Evolutionary conservation across 1,139 yeast genomes (phyloP), one percentile per base, ranked within the genome.

Genomic region (Blastobotrys serpentis): DNA sequence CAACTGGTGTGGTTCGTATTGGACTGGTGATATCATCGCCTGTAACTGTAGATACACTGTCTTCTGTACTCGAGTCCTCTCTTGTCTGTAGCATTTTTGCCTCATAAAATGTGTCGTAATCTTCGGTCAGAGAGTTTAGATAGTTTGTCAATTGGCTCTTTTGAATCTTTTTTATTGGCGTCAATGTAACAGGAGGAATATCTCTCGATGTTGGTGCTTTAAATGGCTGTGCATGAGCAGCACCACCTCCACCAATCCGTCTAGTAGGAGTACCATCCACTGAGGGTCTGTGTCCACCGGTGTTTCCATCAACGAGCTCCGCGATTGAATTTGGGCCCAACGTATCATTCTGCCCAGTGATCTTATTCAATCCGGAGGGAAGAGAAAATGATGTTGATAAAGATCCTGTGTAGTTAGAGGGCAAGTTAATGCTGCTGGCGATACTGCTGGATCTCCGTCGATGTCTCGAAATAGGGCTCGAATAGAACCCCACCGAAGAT

Each of bases 261-360:
- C 40, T 18, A 4, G 40, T 36, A 7, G 40, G 40, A 4, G 40
- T 36, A 3, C 40, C 40, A 18, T 36, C 25, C 6, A 18, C 40
- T 7, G 40, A 36, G 3, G 23, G 40, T 14, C 40, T 17, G 10
- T 36, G 40, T 17, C 19, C 32, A 16, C 40, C 26, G 30, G 33
- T 34, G 41, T 43, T 21, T 32, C 56, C 56, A 43, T 81, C 76
- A 0, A 87, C 82, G 51, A 85, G 69, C 59, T 85, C 94, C 60
- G 78, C 85, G 42, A 88, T 82, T 6, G 95, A 83, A 62, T 86
- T 86, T 49, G 87, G 84, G 0, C 94, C 94, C 56, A 86, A 67
- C 0, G 90, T 46, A 23, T 58, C 52, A 13, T 51, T 88, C 41
- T 49, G 30, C 46, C 47, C 25, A 50, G 48, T 8, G 50, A 18